phyloP scores from a whole-genome alignment of 2,329 filamentous ascomycete genomes.

The Drechmeria coniospora region DNA sequence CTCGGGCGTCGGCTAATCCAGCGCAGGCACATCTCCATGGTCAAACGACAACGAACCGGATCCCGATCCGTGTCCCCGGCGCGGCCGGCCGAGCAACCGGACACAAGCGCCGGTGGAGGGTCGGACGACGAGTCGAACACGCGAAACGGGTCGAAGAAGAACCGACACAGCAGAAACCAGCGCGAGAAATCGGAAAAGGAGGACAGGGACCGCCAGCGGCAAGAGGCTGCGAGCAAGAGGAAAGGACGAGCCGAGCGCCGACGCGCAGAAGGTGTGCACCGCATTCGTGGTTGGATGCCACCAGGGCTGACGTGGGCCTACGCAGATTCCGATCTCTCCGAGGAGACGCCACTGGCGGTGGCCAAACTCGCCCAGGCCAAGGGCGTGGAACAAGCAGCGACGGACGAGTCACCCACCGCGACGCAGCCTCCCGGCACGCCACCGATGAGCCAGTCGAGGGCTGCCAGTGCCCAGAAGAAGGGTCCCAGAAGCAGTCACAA shows the following conservation, averaged over 20 bases:
- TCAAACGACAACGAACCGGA: slow-evolving; percentile 72
- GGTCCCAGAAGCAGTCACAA: slow-evolving; percentile 45
- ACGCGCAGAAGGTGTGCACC: slow-evolving; percentile 56
- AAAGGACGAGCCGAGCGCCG: slow-evolving; percentile 71
- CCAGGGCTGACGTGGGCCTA: slow-evolving; percentile 5
- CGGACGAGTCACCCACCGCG: slow-evolving; percentile 13
- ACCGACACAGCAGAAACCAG: slow-evolving; percentile 42
- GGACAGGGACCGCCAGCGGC: slow-evolving; percentile 57
- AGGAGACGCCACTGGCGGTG: slow-evolving; percentile 44
- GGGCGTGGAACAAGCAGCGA: slow-evolving; percentile 13
- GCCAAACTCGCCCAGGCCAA: slow-evolving; percentile 13
- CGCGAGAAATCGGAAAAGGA: slow-evolving; percentile 52
- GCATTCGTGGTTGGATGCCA: not conserved
- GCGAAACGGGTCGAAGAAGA: slow-evolving; percentile 42
- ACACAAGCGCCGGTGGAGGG: slow-evolving; percentile 40
- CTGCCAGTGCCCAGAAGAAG: slow-evolving; percentile 40
- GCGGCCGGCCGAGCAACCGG: slow-evolving; percentile 23
- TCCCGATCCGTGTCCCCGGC: slow-evolving; percentile 54
- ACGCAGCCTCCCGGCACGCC: slow-evolving; percentile 23
- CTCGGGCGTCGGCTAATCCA: slow-evolving; percentile 11
- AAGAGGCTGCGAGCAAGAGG: slow-evolving; percentile 62
- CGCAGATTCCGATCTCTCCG: slow-evolving; percentile 55
- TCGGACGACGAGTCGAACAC: slow-evolving; percentile 53
- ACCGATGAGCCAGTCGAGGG: slow-evolving; percentile 27
- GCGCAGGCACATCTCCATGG: slow-evolving; percentile 49